These are phyloP conservation scores for Lobosporangium transversale DNA, from an alignment of 192 early-diverging fungal genomes.

Conservation along the genomic window DNA sequence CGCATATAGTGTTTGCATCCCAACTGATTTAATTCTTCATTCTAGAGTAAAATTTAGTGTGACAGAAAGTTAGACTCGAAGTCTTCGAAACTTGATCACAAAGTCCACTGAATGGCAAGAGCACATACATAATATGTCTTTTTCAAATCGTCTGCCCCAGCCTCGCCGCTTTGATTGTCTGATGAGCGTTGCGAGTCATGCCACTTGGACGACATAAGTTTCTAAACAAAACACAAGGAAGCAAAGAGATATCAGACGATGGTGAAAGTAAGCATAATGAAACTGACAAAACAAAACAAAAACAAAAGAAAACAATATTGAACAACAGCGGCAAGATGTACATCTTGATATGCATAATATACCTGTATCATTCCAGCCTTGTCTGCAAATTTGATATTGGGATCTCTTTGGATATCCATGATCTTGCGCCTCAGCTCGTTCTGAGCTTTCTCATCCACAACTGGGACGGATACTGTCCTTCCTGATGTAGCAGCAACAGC, in stretches of 20 bases:
- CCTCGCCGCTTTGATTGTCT: slow-evolving; percentile 11
- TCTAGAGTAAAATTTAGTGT: slow-evolving; percentile 55
- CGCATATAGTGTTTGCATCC: slow-evolving; percentile 88
- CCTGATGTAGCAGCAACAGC: background rate
- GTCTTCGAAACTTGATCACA: background rate
- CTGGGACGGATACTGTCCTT: slow-evolving; percentile 16
- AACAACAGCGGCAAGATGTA: background rate
- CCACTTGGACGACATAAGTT: slow-evolving; percentile 49
- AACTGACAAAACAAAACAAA: background rate
- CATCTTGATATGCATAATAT: too few relatives aligned
- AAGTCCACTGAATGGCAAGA: background rate
- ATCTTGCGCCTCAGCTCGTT: slow-evolving; percentile 71
- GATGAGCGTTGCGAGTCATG: slow-evolving; percentile 5
- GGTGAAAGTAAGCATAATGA: background rate
- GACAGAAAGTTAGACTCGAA: too few relatives aligned
- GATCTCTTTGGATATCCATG: slow-evolving; percentile 70
- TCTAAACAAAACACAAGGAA: slow-evolving; percentile 15
- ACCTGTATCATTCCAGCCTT: slow-evolving; percentile 82
- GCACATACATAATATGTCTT: slow-evolving; percentile 59
- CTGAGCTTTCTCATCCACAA: slow-evolving; percentile 50
- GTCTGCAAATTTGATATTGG: slow-evolving; percentile 58
- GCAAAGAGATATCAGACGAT: background rate
- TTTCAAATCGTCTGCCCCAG: slow-evolving; percentile 60
- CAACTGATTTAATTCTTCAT: slow-evolving; percentile 62
- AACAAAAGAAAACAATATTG: background rate